These are phyloP conservation scores for Taxillus chinensis DNA, from an alignment of 164 flowering plant species.

Conservation along the genomic window DNA sequence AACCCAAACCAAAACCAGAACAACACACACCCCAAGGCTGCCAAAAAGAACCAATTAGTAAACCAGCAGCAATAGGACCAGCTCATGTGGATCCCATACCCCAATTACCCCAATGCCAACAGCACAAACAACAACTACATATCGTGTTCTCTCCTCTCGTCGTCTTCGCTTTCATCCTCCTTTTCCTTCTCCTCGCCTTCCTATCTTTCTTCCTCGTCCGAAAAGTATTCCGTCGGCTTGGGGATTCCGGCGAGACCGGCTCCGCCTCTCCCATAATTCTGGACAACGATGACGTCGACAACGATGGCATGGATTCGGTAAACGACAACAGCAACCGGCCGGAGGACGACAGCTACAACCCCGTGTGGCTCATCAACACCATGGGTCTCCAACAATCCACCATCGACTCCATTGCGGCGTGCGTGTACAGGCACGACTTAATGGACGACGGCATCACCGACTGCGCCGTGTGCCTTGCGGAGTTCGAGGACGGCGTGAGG, in stretches of 20 bases:
- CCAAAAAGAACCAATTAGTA: background rate
- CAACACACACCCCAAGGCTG: too few relatives aligned
- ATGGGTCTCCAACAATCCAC: slow-evolving; percentile 23
- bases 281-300: too few relatives aligned
- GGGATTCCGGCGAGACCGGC: background rate
- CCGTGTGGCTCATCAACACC: slow-evolving; percentile 31
- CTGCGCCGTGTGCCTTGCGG: slow-evolving; percentile 29
- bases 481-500: slow-evolving; percentile 25
- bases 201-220: too few relatives aligned
- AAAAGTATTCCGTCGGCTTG: too few relatives aligned
- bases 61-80: background rate
- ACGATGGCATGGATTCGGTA: background rate
- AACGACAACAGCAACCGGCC: background rate
- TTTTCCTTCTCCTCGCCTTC: background rate
- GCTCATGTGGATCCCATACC: background rate
- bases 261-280: too few relatives aligned
- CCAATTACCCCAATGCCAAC: background rate
- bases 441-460: slow-evolving; percentile 26
- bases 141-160: background rate
- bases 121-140: background rate
- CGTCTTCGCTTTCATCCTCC: background rate
- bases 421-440: slow-evolving; percentile 15
- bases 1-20: background rate
- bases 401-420: slow-evolving; percentile 23
- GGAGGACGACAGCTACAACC: slow-evolving; percentile 10